Evolutionary conservation across 495 filamentous ascomycete genomes (phyloP).

Genomic region (Aspergillus sclerotioniger): DNA sequence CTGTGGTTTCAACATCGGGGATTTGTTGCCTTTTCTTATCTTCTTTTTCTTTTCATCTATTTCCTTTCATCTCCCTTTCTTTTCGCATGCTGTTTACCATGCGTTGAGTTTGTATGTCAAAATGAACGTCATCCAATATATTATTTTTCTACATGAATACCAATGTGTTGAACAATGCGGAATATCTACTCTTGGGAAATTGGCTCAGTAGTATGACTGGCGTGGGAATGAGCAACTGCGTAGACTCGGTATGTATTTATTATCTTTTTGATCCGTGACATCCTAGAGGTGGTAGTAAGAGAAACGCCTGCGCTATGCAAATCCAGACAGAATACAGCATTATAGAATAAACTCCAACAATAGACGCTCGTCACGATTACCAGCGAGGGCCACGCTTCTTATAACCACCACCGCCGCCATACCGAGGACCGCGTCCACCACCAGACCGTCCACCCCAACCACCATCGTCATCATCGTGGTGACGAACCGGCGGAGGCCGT

Average conservation of each 20-base stretch:
- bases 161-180: background rate
- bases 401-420: slow-evolving; percentile 40
- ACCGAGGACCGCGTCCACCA: slow-evolving; percentile 33
- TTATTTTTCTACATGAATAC: background rate
- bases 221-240: background rate
- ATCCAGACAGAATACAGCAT: slow-evolving; percentile 20
- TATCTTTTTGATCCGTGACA: slow-evolving; percentile 21
- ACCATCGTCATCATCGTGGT: slow-evolving; percentile 51
- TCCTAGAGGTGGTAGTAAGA: slow-evolving; percentile 21
- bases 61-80: background rate
- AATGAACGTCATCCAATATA: background rate
- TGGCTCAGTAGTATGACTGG: background rate
- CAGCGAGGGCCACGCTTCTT: slow-evolving; percentile 43
- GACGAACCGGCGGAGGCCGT: slow-evolving; percentile 58
- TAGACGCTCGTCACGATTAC: slow-evolving; percentile 22
- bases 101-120: background rate
- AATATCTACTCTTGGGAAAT: background rate
- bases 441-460: slow-evolving; percentile 53
- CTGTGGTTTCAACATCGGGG: slow-evolving; percentile 7
- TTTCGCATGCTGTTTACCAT: slow-evolving; percentile 3
- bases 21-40: background rate
- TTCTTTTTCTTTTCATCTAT: slow-evolving; percentile 6
- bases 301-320: slow-evolving; percentile 53
- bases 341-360: slow-evolving; percentile 20
- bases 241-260: slow-evolving; percentile 5